Evolutionary conservation across 2,329 filamentous ascomycete species (phyloP).

Genomic region (Raffaelea albimanens): DNA sequence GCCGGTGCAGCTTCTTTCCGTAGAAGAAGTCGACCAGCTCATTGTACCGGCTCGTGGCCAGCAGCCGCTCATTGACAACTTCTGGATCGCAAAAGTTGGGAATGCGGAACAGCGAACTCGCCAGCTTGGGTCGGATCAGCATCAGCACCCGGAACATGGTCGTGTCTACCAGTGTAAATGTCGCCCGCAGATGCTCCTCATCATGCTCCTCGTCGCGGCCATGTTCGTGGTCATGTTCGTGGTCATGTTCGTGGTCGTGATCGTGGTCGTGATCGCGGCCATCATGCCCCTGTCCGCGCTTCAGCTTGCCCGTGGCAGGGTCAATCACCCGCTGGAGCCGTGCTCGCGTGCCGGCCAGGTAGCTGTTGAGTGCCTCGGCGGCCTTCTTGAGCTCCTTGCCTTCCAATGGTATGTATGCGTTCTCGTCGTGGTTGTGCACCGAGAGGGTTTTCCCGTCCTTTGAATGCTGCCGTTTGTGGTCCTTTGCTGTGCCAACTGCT

Average conservation of each 20-base stretch:
- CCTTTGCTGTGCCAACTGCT: neutral
- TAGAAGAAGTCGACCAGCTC: constrained; percentile 97
- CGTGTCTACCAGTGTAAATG: constrained; percentile 82
- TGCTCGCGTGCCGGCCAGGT: constrained; percentile 75
- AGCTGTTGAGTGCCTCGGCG: constrained; percentile 74
- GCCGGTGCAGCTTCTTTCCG: constrained; percentile 84
- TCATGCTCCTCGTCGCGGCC: constrained; percentile 34
- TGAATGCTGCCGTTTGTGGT: neutral
- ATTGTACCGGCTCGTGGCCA: constrained; percentile 80
- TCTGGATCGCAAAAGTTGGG: constrained; percentile 95
- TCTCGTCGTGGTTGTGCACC: constrained; percentile 26
- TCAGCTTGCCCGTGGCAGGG: constrained; percentile 52
- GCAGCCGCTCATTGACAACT: constrained; percentile 85
- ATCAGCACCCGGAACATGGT: constrained; percentile 92
- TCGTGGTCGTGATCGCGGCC: neutral
- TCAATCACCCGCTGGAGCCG: constrained; percentile 54
- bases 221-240: neutral
- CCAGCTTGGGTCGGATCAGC: constrained; percentile 77
- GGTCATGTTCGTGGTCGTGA: neutral
- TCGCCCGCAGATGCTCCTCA: constrained; percentile 61
- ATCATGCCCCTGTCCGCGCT: constrained; percentile 33
- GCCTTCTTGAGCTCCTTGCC: constrained; percentile 79
- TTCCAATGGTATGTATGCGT: constrained; percentile 35
- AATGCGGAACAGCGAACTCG: constrained; percentile 84
- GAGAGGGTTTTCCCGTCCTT: neutral